Evolutionary conservation across 352 stramenopile species (phyloP).

Genomic region (Phytophthora megakarya): DNA sequence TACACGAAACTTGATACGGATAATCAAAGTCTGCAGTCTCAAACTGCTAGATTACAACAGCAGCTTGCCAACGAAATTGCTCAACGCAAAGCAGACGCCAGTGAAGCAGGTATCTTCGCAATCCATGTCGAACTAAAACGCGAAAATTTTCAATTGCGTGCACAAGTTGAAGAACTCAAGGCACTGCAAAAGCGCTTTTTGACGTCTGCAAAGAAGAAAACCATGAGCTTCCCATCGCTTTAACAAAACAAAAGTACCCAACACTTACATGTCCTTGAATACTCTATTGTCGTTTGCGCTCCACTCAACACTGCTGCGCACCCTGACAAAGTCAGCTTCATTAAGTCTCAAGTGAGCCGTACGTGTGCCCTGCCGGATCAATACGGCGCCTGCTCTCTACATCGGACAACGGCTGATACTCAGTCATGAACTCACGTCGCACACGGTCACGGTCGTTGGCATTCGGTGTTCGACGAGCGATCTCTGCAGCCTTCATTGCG

Average conservation of each 20-base stretch:
- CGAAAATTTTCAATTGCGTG: slow-evolving; percentile 68
- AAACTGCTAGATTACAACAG: slow-evolving; percentile 17
- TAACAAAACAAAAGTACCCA: slow-evolving; percentile 31
- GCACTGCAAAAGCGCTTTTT: slow-evolving; percentile 68
- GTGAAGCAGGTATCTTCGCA: slow-evolving; percentile 48
- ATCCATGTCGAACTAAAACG: slow-evolving; percentile 80
- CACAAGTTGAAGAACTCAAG: slow-evolving; percentile 77
- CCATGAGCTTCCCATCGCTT: slow-evolving; percentile 63
- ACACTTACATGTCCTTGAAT: slow-evolving; percentile 21
- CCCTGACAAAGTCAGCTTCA: slow-evolving; percentile 17
- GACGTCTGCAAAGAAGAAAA: slow-evolving; percentile 77
- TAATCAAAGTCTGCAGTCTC: slow-evolving; percentile 23
- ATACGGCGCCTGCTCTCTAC: slow-evolving; percentile 63
- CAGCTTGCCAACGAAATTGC: slow-evolving; percentile 30
- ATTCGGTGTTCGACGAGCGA: slow-evolving; percentile 79
- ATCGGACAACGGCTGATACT: slow-evolving; percentile 79
- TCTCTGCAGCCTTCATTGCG: slow-evolving; percentile 83
- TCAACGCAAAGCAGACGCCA: slow-evolving; percentile 25
- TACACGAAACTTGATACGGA: slow-evolving; percentile 26
- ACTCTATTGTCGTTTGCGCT: slow-evolving; percentile 23
- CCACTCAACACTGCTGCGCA: slow-evolving; percentile 6
- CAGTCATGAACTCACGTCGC: slow-evolving; percentile 86
- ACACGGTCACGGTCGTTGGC: slow-evolving; percentile 80
- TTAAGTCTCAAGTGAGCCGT: slow-evolving; percentile 81
- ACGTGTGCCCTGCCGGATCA: slow-evolving; percentile 76